Evolutionary conservation across 2,329 filamentous ascomycete genomes (phyloP).

Genomic region (Arachnomyces sp.): DNA sequence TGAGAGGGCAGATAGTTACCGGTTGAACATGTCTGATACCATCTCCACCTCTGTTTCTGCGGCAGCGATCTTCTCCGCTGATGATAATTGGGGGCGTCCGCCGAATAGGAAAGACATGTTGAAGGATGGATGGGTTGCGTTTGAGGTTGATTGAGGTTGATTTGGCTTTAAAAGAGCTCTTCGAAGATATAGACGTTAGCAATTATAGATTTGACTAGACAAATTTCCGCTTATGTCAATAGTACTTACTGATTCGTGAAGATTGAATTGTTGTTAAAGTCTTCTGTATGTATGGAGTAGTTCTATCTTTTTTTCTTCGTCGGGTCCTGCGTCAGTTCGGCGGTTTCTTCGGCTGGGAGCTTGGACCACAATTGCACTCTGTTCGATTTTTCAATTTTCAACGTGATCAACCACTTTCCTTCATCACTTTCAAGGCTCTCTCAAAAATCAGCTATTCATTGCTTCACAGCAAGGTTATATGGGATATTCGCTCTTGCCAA

Average conservation of each 20-base stretch:
- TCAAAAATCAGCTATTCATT: constrained; percentile 9
- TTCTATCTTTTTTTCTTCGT: too few relatives aligned
- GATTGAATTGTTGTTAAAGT: too few relatives aligned
- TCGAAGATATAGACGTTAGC: neutral
- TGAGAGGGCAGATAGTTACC: constrained; percentile 49
- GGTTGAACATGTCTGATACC: constrained; percentile 95
- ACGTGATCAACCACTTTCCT: constrained; percentile 8
- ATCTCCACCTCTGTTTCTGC: constrained; percentile 97
- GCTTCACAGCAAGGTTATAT: constrained; percentile 11
- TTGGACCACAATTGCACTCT: constrained; percentile 9
- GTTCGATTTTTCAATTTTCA: constrained; percentile 6
- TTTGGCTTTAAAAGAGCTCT: neutral
- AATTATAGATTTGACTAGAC: neutral
- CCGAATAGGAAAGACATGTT: constrained; percentile 69
- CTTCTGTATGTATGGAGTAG: too few relatives aligned
- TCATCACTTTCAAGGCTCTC: constrained; percentile 9
- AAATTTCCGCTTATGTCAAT: too few relatives aligned
- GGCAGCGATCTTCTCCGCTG: constrained; percentile 92
- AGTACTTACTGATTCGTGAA: too few relatives aligned
- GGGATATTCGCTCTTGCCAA: constrained; percentile 8
- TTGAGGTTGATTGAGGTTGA: neutral
- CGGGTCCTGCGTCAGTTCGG: too few relatives aligned
- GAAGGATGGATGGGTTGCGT: constrained; percentile 12
- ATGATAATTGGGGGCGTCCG: constrained; percentile 72
- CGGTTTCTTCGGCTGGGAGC: constrained; percentile 1